phyloP scores from a whole-genome alignment of 306 rosid species.

The Vigna trinervia region DNA sequence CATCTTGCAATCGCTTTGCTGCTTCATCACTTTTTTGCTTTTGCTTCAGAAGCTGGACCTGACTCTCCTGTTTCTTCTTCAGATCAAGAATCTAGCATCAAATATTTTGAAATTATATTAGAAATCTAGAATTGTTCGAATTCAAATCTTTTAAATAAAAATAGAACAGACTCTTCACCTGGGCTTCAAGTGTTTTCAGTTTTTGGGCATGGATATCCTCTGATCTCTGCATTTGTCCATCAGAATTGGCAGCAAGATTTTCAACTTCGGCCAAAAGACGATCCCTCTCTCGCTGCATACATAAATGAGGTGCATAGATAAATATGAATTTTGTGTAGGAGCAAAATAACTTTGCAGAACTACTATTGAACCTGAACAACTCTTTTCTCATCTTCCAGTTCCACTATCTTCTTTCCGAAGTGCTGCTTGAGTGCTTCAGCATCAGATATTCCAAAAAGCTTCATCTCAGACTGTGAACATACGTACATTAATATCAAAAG shows the following conservation, averaged over 20 bases:
- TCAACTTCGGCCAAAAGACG: slow-evolving; percentile 88
- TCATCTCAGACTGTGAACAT: slow-evolving; percentile 84
- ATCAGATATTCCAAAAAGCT: slow-evolving; percentile 73
- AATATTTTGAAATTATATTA: slow-evolving; percentile 43
- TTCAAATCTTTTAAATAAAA: slow-evolving; percentile 17
- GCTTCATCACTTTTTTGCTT: slow-evolving; percentile 99
- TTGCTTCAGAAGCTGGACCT: slow-evolving; percentile 94
- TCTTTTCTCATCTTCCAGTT: slow-evolving; percentile 94
- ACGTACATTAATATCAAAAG: slow-evolving; percentile 15
- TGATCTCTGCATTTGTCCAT: slow-evolving; percentile 85
- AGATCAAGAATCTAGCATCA: slow-evolving; percentile 80
- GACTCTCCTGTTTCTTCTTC: slow-evolving; percentile 95
- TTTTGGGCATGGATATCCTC: slow-evolving; percentile 92
- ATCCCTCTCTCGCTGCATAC: slow-evolving; percentile 87
- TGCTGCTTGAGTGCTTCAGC: slow-evolving; percentile 86
- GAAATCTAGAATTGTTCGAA: slow-evolving; percentile 29
- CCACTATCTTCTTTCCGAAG: slow-evolving; percentile 92
- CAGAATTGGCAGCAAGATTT: slow-evolving; percentile 85
- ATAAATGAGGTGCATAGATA: slow-evolving; percentile 44
- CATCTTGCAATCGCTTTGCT: slow-evolving; percentile 91
- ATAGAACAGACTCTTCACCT: slow-evolving; percentile 58
- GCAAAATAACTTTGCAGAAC: slow-evolving; percentile 31
- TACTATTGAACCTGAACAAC: slow-evolving; percentile 73
- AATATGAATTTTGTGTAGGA: slow-evolving; percentile 46
- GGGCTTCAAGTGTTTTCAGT: slow-evolving; percentile 85